These are phyloP conservation scores for Ogataea pignaliae DNA, from an alignment of 805 yeast species.

Conservation along the genomic window DNA sequence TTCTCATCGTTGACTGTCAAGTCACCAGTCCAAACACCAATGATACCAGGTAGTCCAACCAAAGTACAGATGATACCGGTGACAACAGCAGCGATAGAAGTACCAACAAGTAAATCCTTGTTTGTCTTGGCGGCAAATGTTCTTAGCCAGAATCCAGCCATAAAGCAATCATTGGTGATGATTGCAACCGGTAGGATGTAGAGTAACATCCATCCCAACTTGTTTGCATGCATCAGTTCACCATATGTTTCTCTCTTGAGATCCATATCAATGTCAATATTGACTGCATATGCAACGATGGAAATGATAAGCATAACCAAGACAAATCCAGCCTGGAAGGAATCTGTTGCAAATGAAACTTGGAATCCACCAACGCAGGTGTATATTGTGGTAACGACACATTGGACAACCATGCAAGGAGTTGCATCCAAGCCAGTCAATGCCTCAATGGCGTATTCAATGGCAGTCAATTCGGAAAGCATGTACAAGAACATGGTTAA, in stretches of 20 bases:
- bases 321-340: slow-evolving; percentile 76
- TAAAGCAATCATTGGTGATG: slow-evolving; percentile 82
- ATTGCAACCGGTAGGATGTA: slow-evolving; percentile 84
- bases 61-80: slow-evolving; percentile 60
- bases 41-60: slow-evolving; percentile 77
- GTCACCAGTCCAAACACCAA: slow-evolving; percentile 89
- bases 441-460: slow-evolving; percentile 70
- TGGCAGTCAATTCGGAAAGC: slow-evolving; percentile 82
- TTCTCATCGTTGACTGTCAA: slow-evolving; percentile 46
- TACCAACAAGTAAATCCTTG: slow-evolving; percentile 70
- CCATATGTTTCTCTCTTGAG: slow-evolving; percentile 57
- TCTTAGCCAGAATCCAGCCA: slow-evolving; percentile 92
- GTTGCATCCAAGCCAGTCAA: slow-evolving; percentile 75
- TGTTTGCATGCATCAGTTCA: slow-evolving; percentile 59
- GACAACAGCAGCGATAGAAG: slow-evolving; percentile 68
- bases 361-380: slow-evolving; percentile 87
- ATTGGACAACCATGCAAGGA: slow-evolving; percentile 79
- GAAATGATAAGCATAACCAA: slow-evolving; percentile 63
- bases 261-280: slow-evolving; percentile 58
- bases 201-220: slow-evolving; percentile 83
- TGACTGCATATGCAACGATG: slow-evolving; percentile 72
- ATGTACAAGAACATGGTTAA: slow-evolving; percentile 80
- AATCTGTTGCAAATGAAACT: slow-evolving; percentile 83
- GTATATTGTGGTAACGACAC: slow-evolving; percentile 81
- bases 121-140: slow-evolving; percentile 85